Conservation (phyloP, 768 basidiomycete species). For the Sutorius australiensis region DNA sequence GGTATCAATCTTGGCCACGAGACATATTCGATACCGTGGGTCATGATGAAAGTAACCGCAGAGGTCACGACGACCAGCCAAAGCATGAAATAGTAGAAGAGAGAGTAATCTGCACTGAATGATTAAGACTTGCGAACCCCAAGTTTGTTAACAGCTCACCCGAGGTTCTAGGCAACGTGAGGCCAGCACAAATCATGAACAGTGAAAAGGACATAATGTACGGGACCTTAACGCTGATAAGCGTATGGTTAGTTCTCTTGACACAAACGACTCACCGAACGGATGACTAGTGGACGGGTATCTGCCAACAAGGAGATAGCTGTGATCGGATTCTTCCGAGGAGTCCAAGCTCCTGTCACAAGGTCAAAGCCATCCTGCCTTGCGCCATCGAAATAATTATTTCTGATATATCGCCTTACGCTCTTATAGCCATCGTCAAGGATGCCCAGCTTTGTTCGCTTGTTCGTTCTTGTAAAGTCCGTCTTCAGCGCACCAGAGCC, state of each 20-base stretch:
- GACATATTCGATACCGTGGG: constrained; percentile 93
- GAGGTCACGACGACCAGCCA: constrained; percentile 66
- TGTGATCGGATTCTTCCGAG: constrained; percentile 69
- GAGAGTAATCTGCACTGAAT: constrained; percentile 63
- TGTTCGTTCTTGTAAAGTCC: constrained; percentile 93
- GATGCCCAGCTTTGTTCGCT: constrained; percentile 74
- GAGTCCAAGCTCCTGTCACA: constrained; percentile 86
- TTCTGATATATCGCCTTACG: constrained; percentile 81
- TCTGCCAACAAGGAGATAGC: constrained; percentile 73
- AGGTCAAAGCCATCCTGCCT: constrained; percentile 94
- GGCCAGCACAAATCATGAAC: constrained; percentile 84
- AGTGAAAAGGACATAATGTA: constrained; percentile 74
- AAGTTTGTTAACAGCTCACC: constrained; percentile 46
- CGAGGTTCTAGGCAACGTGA: constrained; percentile 83
- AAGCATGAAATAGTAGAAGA: constrained; percentile 78
- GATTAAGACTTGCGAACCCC: background rate
- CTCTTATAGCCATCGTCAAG: constrained; percentile 88
- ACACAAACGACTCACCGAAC: constrained; percentile 58
- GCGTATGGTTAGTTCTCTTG: background rate
- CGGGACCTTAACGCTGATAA: constrained; percentile 62
- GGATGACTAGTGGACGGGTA: constrained; percentile 73
- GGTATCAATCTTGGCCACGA: constrained; percentile 89
- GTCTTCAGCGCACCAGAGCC: constrained; percentile 96
- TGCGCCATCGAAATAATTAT: constrained; percentile 95
- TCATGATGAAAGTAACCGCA: constrained; percentile 67